These are phyloP conservation scores for Dentipellis fragilis DNA, from an alignment of 768 basidiomycete genomes.

Conservation along the genomic window DNA sequence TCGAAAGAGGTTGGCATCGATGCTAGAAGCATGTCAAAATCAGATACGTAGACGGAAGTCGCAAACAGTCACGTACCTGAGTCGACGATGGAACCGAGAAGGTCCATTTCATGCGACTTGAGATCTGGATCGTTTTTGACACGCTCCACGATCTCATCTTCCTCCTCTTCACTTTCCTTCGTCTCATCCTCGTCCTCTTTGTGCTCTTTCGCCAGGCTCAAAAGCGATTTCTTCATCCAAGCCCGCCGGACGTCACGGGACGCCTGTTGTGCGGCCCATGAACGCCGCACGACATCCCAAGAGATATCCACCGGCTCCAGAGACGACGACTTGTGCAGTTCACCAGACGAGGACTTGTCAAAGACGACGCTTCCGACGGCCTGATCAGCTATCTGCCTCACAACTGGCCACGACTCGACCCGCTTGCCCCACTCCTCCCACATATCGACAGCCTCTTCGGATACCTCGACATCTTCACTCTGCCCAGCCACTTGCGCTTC, in stretches of 20 bases:
- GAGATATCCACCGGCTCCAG: slow-evolving; percentile 41
- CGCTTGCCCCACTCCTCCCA: slow-evolving; percentile 61
- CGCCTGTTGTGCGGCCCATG: slow-evolving; percentile 8
- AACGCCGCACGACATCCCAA: slow-evolving; percentile 39
- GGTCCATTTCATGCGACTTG: slow-evolving; percentile 69
- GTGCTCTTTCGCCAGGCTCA: slow-evolving; percentile 31
- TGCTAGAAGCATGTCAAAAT: slow-evolving; percentile 27
- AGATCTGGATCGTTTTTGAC: slow-evolving; percentile 69
- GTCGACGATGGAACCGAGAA: slow-evolving; percentile 83
- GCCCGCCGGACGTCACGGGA: slow-evolving; percentile 37
- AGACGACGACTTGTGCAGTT: slow-evolving; percentile 21
- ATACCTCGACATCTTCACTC: slow-evolving; percentile 1
- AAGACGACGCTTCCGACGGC: slow-evolving; percentile 59
- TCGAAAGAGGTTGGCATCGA: slow-evolving; percentile 76
- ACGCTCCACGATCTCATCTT: slow-evolving; percentile 67
- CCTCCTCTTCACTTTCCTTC: slow-evolving; percentile 34
- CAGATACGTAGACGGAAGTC: not conserved
- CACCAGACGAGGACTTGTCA: slow-evolving; percentile 13
- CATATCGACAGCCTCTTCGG: slow-evolving; percentile 23
- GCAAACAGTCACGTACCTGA: slow-evolving; percentile 34
- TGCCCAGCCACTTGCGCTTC: slow-evolving; percentile 5
- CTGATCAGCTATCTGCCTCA: slow-evolving; percentile 66
- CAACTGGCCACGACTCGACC: slow-evolving; percentile 59
- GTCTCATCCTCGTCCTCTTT: slow-evolving; percentile 24
- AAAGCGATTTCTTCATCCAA: slow-evolving; percentile 61